phyloP scores from a whole-genome alignment of 2,329 filamentous ascomycete species.

The Nemania sp. region DNA sequence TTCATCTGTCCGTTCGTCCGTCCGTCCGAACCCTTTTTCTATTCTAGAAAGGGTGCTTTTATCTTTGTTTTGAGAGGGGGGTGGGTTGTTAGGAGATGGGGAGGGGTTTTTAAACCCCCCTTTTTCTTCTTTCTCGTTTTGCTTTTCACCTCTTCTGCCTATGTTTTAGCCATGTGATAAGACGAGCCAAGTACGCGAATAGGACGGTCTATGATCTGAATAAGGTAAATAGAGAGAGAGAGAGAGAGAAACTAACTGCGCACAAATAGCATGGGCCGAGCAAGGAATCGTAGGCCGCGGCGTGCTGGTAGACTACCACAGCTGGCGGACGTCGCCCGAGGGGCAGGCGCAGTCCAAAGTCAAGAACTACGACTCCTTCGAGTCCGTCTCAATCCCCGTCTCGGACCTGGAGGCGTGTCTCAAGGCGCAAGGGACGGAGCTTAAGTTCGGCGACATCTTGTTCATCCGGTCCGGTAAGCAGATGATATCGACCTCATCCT shows the following conservation, averaged over 20 bases:
- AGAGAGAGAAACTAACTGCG: background rate
- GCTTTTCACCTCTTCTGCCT: too few relatives aligned
- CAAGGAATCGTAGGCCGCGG: slow-evolving; percentile 61
- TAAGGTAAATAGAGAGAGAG: background rate
- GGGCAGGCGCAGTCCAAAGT: slow-evolving; percentile 41
- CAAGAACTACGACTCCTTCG: slow-evolving; percentile 42
- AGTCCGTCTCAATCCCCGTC: slow-evolving; percentile 43
- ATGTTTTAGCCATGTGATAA: too few relatives aligned
- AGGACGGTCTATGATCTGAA: too few relatives aligned
- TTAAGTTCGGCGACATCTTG: slow-evolving; percentile 58
- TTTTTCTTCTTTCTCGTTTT: too few relatives aligned
- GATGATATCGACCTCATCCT: background rate
- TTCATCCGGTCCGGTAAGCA: slow-evolving; percentile 48
- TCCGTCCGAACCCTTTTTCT: background rate
- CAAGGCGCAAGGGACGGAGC: slow-evolving; percentile 50
- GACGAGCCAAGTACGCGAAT: too few relatives aligned
- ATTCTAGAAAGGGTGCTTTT: too few relatives aligned
- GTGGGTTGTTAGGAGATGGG: too few relatives aligned
- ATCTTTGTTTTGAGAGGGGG: background rate
- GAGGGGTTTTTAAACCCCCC: too few relatives aligned
- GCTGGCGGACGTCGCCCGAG: slow-evolving; percentile 44
- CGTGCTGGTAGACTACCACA: slow-evolving; percentile 57
- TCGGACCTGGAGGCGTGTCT: slow-evolving; percentile 50
- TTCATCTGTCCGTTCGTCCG: background rate
- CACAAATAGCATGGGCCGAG: slow-evolving; percentile 52